Base-by-base conservation (phyloP, 2,329 filamentous ascomycete genomes). In the Penicillium sp. region DNA sequence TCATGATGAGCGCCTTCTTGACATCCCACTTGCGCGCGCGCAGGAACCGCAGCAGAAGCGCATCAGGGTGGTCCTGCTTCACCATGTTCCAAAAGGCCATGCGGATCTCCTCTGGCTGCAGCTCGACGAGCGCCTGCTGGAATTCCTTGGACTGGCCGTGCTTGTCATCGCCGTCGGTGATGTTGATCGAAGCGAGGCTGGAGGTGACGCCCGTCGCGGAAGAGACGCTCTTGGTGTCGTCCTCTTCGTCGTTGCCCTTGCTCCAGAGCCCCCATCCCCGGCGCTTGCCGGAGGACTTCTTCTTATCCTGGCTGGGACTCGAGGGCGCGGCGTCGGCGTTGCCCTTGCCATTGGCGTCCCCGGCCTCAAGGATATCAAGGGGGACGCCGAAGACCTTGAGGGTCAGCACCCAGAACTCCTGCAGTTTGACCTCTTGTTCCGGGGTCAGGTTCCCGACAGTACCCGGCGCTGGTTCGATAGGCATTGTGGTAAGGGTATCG, bases 21-120 rank as follows among this genome's bases (percentile, higher is more conserved):
- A 96, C 87, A 71, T 99, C 92, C 95, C 95, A 99, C 77, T 96
- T 96, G 47, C 92, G 84, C n/a, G 92, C 92, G 53, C 92, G 84
- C 57, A 96, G 80, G 75, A 96, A 96, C 43, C 92, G 87, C 58
- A 96, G 79, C 16, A 94, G 79, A 18, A 96, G 80, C 2, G 89
- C 89, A 77, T 99, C 95, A 0, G 95, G 95, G 72, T 98, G 87
- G 71, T 99, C 95, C 69, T 95, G 89, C 80, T 98, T 99, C 59
- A 94, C 86, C 92, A 97, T 96, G 66, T 81, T 85, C 95, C 95
- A 98, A 72, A 98, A 90, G 0, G 92, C 88, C 16, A 83, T 81
- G 54, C 92, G 87, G 64, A 99, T 86, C 44, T 89, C 83, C 69
- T 96, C 91, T 0, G 94, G 91, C 0, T 87, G 84, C 69, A 89